Base-by-base conservation (phyloP, 345 rosid genomes). In the Clausena lansium region DNA sequence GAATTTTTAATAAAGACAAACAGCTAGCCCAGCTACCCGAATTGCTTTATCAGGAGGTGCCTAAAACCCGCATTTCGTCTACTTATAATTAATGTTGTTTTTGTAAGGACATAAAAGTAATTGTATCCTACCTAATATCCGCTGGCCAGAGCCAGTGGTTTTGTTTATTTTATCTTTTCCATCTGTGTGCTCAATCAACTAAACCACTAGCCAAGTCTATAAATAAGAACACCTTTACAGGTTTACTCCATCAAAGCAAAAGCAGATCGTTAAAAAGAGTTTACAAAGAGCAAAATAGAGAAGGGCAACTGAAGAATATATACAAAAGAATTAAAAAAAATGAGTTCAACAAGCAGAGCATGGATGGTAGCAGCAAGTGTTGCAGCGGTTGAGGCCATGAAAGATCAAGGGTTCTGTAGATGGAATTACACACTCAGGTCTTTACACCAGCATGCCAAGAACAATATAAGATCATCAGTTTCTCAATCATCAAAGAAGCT, bases 341-440 rank as follows among this genome's bases (percentile, higher is more conserved):
- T 74, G 77, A 74, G 60, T 74, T 63, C 77, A 36, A 36, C 85
- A 3, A 87, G 85, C 74, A 90, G 82, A 52, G 84, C 92, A 0
- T 93, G 91, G 89, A 55, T 76, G 0, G 87, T 83, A 7, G 93
- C 90, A 1, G 84, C 81, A 22, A 83, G 86, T 39, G 71, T 91
- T 9, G 97, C 89, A 24, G 89, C 88, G 2, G 90, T 93, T 47
- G 94, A 88, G 82, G 91, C 92, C 13, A 32, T 87, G 30, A 93
- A 91, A 52, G 93, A 90, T 61, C 90, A 87, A 54, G 94, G 94
- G 0, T 70, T 89, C 60, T 87, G 91, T 39, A 79, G 95, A 27
- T 88, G 90, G 91, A 93, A 86, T 74, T 85, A 83, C 84, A 30
- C 77, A 17, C 33, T 86, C 0, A 85, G 88, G 67, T 85, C 89